A percentile compares a stretch with the other conserved stretches of the same genome.
Conservation (phyloP, 768 basidiomycete species). For the Pleurotus salmoneostramineus region DNA sequence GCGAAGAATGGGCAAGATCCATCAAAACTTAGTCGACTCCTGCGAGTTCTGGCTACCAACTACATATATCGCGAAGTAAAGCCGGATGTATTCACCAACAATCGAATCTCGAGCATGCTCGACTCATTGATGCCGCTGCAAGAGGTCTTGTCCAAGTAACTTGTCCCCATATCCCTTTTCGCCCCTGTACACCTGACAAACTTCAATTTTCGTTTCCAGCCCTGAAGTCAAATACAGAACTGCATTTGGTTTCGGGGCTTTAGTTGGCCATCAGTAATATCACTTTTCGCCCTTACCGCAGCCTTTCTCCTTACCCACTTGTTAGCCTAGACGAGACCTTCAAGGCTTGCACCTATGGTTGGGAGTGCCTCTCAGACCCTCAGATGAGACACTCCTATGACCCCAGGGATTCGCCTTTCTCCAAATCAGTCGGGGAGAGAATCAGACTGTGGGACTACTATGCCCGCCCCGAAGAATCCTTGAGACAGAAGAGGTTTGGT, state of each 20-base stretch:
- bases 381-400: slow-evolving; percentile 4
- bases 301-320: background rate
- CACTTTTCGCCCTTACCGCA: no score
- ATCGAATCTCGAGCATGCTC: slow-evolving; percentile 25
- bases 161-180: background rate
- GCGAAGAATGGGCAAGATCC: slow-evolving; percentile 19
- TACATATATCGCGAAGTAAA: slow-evolving; percentile 27
- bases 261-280: slow-evolving; percentile 15
- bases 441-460: slow-evolving; percentile 7
- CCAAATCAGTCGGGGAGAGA: background rate
- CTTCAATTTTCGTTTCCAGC: background rate
- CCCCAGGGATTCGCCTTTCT: slow-evolving; percentile 9
- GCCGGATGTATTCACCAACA: slow-evolving; percentile 29
- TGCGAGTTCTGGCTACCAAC: slow-evolving; percentile 27
- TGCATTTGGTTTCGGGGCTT: slow-evolving; percentile 17
- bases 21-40: slow-evolving; percentile 24
- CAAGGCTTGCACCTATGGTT: slow-evolving; percentile 15
- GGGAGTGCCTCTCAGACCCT: slow-evolving; percentile 14
- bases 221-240: slow-evolving; percentile 11
- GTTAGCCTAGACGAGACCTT: slow-evolving; percentile 16
- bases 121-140: slow-evolving; percentile 21
- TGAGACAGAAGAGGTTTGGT: slow-evolving; percentile 1
- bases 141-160: slow-evolving; percentile 19
- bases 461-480: slow-evolving; percentile 5
- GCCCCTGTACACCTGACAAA: no score